These are phyloP conservation scores for Colletotrichum tanaceti DNA, from an alignment of 2,329 filamentous ascomycete species.

Conservation along the genomic window DNA sequence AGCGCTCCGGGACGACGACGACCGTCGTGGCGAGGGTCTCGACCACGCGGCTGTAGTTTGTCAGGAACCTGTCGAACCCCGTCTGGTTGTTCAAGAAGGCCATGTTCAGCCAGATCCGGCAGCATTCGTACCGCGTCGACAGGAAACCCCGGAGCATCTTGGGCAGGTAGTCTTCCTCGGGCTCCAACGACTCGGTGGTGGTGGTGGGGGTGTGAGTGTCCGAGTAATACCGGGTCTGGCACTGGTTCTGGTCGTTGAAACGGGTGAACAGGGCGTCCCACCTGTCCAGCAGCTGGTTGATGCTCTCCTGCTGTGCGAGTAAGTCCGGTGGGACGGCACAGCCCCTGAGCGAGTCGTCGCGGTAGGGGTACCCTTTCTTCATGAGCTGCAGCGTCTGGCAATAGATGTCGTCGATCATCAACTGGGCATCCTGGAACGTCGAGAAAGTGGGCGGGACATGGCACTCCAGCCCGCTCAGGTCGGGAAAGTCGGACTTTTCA, in stretches of 20 bases:
- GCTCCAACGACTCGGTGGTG: conserved; percentile 43
- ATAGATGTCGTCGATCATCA: conserved; percentile 48
- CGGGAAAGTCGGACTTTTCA: conserved; percentile 40
- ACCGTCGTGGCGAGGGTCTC: conserved; percentile 9
- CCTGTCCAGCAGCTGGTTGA: conserved; percentile 30
- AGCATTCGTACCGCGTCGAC: conserved; percentile 32
- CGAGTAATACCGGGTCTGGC: no score
- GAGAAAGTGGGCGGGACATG: conserved; percentile 26
- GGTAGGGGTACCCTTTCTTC: conserved; percentile 46
- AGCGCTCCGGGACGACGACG: neutral
- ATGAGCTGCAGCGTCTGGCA: conserved; percentile 48
- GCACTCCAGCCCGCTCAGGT: conserved; percentile 31
- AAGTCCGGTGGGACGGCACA: conserved; percentile 7
- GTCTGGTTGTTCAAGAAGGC: conserved; percentile 48
- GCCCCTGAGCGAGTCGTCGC: conserved; percentile 38
- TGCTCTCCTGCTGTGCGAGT: neutral
- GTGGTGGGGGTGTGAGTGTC: no score
- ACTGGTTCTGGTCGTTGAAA: conserved; percentile 48
- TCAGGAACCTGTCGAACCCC: conserved; percentile 21
- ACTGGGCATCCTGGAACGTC: conserved; percentile 47
- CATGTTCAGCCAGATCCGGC: conserved; percentile 44
- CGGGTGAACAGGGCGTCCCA: conserved; percentile 42
- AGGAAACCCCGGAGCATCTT: conserved; percentile 26
- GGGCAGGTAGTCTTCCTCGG: conserved; percentile 32
- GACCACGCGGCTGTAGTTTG: conserved; percentile 22